Conservation (phyloP, 1,284 basidiomycete species). For the Vanrija sp. region DNA sequence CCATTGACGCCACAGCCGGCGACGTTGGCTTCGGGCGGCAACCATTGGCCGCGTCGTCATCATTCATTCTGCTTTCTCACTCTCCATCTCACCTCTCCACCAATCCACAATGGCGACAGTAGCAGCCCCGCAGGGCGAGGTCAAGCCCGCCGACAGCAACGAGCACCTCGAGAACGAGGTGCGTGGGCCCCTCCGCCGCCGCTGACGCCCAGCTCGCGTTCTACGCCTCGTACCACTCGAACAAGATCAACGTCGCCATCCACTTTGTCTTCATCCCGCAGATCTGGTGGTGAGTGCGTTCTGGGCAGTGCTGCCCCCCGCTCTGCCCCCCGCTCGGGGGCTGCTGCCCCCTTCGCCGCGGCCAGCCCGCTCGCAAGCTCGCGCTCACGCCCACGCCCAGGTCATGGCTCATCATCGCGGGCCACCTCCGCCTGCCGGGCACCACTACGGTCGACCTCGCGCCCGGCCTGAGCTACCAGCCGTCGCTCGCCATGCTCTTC, state of each 20-base stretch:
- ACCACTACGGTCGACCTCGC: constrained; percentile 56
- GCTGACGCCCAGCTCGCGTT: constrained; percentile 62
- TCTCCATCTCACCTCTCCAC: not conserved
- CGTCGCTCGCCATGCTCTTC: constrained; percentile 61
- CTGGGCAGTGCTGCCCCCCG: too few relatives aligned
- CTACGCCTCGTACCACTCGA: constrained; percentile 82
- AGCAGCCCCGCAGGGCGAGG: not conserved
- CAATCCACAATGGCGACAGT: not conserved
- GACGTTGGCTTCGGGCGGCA: too few relatives aligned
- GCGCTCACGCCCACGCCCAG: constrained; percentile 10
- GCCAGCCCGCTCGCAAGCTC: too few relatives aligned
- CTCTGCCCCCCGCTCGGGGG: too few relatives aligned
- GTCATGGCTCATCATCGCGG: constrained; percentile 54
- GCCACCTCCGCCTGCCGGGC: constrained; percentile 57
- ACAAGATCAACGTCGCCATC: constrained; percentile 71
- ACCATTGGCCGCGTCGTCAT: too few relatives aligned
- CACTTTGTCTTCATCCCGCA: constrained; percentile 78
- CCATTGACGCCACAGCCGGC: too few relatives aligned
- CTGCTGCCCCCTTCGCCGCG: not conserved
- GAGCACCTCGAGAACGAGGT: constrained; percentile 37
- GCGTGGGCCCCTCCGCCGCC: not conserved
- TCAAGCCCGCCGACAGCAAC: not conserved
- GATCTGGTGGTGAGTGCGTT: constrained; percentile 66
- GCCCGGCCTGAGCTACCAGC: constrained; percentile 63
- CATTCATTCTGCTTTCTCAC: not conserved